phyloP scores from a whole-genome alignment of 371 early-diverging fungal species.

The Coemansia sp. region DNA sequence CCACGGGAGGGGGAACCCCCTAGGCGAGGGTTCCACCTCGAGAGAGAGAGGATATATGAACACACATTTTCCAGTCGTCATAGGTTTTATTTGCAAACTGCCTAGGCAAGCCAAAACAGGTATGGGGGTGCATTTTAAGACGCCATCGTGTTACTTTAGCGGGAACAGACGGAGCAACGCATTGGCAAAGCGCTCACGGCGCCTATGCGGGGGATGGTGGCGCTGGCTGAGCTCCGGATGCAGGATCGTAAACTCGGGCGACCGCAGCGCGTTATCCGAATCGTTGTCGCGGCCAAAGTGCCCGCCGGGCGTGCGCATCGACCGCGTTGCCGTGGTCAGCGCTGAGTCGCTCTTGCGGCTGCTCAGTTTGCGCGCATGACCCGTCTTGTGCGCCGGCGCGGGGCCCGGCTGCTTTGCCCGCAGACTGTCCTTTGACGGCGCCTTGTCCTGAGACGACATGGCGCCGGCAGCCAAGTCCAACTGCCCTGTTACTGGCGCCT shows the following conservation, averaged over 20 bases:
- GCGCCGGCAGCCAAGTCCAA: not conserved
- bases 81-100: no score
- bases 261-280: constrained; percentile 35
- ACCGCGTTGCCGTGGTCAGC: constrained; percentile 41
- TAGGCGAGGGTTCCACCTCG: no score
- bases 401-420: not conserved
- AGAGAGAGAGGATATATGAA: no score
- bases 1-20: no score
- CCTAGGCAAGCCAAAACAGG: no score
- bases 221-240: constrained; percentile 37
- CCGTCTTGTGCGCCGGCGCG: constrained; percentile 6
- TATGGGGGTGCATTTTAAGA: not conserved
- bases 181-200: constrained; percentile 40
- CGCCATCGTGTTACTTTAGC: not conserved
- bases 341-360: constrained; percentile 48
- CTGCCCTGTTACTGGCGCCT: not conserved
- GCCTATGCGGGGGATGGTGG: constrained; percentile 23
- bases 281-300: constrained; percentile 7
- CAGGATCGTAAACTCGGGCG: constrained; percentile 47
- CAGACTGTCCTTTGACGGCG: constrained; percentile 1
- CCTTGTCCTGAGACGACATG: not conserved
- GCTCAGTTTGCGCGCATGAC: constrained; percentile 35
- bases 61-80: no score
- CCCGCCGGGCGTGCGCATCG: constrained; percentile 16
- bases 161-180: constrained; percentile 12